Percentiles rank a stretch among this genome's conserved stretches.
phyloP scores from a whole-genome alignment of 2,329 filamentous ascomycete species.

The Colletotrichum costaricense region DNA sequence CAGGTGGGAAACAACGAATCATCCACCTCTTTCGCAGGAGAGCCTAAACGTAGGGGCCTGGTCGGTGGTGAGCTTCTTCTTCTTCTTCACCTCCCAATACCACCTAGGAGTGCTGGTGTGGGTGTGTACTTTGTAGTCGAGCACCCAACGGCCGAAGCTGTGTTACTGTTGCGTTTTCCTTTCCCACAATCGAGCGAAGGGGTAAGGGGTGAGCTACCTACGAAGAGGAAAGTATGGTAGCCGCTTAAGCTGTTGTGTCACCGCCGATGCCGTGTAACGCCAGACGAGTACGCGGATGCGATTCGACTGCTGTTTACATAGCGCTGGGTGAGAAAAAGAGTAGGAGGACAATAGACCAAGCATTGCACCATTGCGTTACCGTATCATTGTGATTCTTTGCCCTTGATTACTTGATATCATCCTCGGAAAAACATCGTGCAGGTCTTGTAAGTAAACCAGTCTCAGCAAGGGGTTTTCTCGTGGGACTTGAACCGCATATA shows the following conservation, averaged over 20 bases:
- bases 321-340: neutral
- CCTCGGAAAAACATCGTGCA: neutral
- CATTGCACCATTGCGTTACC: neutral
- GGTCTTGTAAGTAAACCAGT: neutral
- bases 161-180: neutral
- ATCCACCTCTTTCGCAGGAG: neutral
- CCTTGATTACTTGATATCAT: neutral
- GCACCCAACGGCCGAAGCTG: neutral
- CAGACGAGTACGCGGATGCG: neutral
- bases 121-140: neutral
- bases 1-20: neutral
- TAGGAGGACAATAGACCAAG: neutral
- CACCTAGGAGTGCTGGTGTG: neutral
- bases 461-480: neutral
- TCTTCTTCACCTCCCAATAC: neutral
- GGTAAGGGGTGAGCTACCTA: too few species aligned
- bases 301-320: neutral
- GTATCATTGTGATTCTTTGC: neutral
- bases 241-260: slow-evolving; percentile 12
- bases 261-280: slow-evolving; percentile 24
- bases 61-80: neutral
- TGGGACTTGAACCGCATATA: neutral
- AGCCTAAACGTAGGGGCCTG: neutral
- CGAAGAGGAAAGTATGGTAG: neutral
- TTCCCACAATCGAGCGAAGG: slow-evolving; percentile 10